phyloP scores from a whole-genome alignment of 768 basidiomycete species.

The Kondoa malvinella region DNA sequence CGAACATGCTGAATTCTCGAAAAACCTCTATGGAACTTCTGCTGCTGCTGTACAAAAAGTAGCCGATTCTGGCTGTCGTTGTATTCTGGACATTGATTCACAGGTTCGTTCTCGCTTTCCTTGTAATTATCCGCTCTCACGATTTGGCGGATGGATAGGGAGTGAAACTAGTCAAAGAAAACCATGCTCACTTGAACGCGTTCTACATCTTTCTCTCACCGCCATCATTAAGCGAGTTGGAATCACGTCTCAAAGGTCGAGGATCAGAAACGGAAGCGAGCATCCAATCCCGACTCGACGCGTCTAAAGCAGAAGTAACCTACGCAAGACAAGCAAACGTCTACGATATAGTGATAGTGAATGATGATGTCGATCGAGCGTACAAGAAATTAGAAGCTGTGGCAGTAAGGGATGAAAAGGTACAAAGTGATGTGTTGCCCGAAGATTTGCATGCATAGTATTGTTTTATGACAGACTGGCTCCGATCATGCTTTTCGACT shows the following conservation, averaged over 20 bases:
- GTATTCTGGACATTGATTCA: slow-evolving; percentile 88
- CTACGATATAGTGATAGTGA: slow-evolving; percentile 73
- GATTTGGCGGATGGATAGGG: slow-evolving; percentile 42
- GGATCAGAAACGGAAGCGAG: slow-evolving; percentile 68
- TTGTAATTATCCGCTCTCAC: neutral
- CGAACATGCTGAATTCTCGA: slow-evolving; percentile 83
- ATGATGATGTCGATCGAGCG: slow-evolving; percentile 71
- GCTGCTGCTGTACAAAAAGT: slow-evolving; percentile 57
- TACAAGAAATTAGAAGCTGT: slow-evolving; percentile 59
- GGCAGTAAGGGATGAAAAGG: slow-evolving; percentile 43
- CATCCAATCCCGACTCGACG: slow-evolving; percentile 55
- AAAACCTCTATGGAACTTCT: slow-evolving; percentile 85
- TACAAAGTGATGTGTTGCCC: neutral
- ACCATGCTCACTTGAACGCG: slow-evolving; percentile 54
- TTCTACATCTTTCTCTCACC: slow-evolving; percentile 86
- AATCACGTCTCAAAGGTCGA: slow-evolving; percentile 51
- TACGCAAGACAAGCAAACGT: slow-evolving; percentile 59
- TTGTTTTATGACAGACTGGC: slow-evolving; percentile 67
- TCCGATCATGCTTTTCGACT: slow-evolving; percentile 63
- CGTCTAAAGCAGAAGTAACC: slow-evolving; percentile 60
- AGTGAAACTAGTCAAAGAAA: slow-evolving; percentile 66
- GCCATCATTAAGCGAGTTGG: slow-evolving; percentile 55
- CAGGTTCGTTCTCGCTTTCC: slow-evolving; percentile 44
- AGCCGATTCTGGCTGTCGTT: slow-evolving; percentile 49
- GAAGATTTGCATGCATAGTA: neutral